Evolutionary conservation across 345 rosid species (phyloP), one percentile per base, ranked within the genome.

Genomic region (Carallia pectinifolia): DNA sequence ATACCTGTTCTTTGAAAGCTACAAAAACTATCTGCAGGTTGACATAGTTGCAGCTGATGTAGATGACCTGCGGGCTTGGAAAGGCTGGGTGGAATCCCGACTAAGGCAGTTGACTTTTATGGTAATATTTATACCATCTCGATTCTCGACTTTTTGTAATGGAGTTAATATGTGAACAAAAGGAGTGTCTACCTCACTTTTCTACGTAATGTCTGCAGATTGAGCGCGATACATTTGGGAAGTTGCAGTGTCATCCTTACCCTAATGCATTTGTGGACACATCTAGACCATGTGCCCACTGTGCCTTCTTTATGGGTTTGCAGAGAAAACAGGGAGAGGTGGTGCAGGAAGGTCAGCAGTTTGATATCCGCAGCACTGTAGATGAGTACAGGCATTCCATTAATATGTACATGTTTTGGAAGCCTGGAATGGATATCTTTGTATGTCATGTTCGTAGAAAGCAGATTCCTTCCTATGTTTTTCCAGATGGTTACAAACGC

Each of bases 241-340:
- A 81, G 90, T 71, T 89, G 87, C 90, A 85, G 81, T 89, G 91
- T 34, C 95, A 85, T 83, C 95, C 91, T 68, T 83, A 83, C 72
- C 91, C 95, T 60, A 77, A 76, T 73, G 91, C 87, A 72, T 83
- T 80, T 68, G 64, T 77, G 54, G 90, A 89, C 69, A 7, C 76
- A 0, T 81, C 88, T 63, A 87, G 83, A 78, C 86, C 72, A 77
- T 74, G 80, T 76, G 23, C 23, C 23, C 23, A 23, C 23, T 23
- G 23, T 23, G 23, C 23, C 23, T 23, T 23, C 23, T 23, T 23
- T 23, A 23, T 23, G 23, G 23, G 23, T 23, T 23, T 23, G 23
- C 23, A 23, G 23, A 23, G 23, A 23, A 23, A 23, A 23, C 23
- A 23, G 23, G 23, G 23, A 23, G 23, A 23, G 23, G 23, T 23